Evolutionary conservation across 345 rosid species (phyloP).

Genomic region (Citrus mangshanensis): DNA sequence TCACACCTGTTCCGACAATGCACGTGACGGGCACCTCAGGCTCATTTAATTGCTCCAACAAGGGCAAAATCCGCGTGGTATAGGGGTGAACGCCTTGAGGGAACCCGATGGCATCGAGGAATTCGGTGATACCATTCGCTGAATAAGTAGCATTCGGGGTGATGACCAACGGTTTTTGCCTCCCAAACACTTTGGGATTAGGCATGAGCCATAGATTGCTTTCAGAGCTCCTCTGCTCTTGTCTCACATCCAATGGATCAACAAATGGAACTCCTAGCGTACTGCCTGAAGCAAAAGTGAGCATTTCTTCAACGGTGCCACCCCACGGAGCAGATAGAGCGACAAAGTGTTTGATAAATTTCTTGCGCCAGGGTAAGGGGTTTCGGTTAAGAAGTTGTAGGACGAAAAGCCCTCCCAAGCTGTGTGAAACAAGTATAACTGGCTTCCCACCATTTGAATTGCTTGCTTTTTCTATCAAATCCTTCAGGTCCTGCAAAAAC

Average conservation of each 20-base stretch:
- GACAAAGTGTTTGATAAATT: conserved; percentile 63
- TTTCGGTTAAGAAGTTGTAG: conserved; percentile 66
- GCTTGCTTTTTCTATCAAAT: conserved; percentile 60
- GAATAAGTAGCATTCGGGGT: conserved; percentile 50
- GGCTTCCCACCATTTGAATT: conserved; percentile 55
- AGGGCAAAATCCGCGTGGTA: conserved; percentile 50
- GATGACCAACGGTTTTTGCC: conserved; percentile 39
- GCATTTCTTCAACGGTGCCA: conserved; percentile 59
- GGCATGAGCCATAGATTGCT: conserved; percentile 92
- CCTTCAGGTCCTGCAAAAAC: conserved; percentile 56
- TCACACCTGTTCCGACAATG: conserved; percentile 54
- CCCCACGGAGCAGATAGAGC: conserved; percentile 89
- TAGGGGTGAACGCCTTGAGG: conserved; percentile 58
- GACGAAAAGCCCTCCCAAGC: conserved; percentile 79
- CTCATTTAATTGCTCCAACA: conserved; percentile 27
- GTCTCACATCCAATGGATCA: conserved; percentile 69
- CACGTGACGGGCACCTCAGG: conserved; percentile 71
- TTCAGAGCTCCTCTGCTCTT: conserved; percentile 70
- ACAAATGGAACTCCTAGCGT: conserved; percentile 77
- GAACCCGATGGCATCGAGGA: conserved; percentile 65
- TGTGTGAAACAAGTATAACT: conserved; percentile 71
- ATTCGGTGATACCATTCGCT: conserved; percentile 39
- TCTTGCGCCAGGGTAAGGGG: conserved; percentile 57
- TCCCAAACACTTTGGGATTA: conserved; percentile 41
- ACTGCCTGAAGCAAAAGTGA: conserved; percentile 67